Conservation (phyloP, 176 grass and related monocot genomes). For the Carex myosuroides region DNA sequence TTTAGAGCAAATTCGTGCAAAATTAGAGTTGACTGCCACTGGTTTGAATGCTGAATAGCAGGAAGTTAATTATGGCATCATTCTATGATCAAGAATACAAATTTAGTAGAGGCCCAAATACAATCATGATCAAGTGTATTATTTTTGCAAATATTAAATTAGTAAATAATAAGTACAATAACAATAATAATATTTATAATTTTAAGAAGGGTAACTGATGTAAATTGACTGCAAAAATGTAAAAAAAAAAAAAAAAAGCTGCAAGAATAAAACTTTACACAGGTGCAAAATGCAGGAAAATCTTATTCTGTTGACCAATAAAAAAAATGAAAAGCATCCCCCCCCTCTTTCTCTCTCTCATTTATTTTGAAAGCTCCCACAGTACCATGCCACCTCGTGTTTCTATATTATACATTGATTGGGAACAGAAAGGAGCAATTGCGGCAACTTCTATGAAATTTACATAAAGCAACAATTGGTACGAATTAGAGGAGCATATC, state of each 20-base stretch:
- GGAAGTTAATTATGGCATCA: not conserved
- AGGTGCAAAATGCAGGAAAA: not conserved
- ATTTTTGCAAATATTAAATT: not conserved
- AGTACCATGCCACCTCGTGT: not conserved
- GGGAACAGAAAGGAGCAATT: not conserved
- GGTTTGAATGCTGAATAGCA: not conserved
- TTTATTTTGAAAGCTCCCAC: not conserved
- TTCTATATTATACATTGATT: not conserved
- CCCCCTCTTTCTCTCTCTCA: not conserved
- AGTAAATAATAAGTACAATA: not conserved
- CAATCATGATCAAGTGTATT: not conserved
- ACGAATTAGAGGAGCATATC: not conserved
- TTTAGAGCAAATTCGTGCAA: not conserved
- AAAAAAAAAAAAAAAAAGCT: not conserved
- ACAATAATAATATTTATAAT: not conserved
- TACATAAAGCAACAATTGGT: not conserved
- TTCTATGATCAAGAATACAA: not conserved
- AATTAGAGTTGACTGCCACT: not conserved
- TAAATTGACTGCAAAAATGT: not conserved
- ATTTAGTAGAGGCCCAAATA: not conserved
- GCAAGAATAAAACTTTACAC: not conserved
- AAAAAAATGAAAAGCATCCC: too few species aligned
- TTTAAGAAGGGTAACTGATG: not conserved
- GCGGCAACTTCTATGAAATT: not conserved
- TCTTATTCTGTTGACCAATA: not conserved